Evolutionary conservation across 192 early-diverging fungal genomes (phyloP), one percentile per base, ranked within the genome.

Genomic region (Polychytrium aggregatum): DNA sequence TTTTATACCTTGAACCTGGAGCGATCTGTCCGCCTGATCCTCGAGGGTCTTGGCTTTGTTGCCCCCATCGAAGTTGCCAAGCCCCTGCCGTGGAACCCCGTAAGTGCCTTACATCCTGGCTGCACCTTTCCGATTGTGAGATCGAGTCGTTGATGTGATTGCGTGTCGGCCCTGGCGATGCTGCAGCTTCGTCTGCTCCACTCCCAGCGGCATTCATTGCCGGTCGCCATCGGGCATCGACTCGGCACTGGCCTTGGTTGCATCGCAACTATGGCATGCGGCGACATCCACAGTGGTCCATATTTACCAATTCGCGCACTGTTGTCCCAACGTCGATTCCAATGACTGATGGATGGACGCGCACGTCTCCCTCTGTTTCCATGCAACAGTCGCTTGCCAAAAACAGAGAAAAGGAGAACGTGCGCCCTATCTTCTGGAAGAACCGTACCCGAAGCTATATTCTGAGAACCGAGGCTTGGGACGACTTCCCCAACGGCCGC

Each of bases 401-500:
- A 57, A 92, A 92, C 67, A 62, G 75, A 70, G 80, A 86, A 26
- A 85, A 86, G 58, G 95, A 98, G 68, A 91, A 82, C 50, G 95
- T 98, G 38, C 87, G 95, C 22, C 95, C 95, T 20, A 98, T 98
- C 58, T 97, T 97, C 52, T 98, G 95, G 95, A 82, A 84, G 64
- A 97, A 98, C 77, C 82, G 91, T 35, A 80, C 85, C 31, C 79
- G 83, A 55, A 86, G 82, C 64, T 96, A 98, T 76, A 84, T 96
- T 55, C 55, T 73, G 13, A 76, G 85, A 25, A 97, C 93, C 2
- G 89, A 88, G 60, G 63, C 76, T 40, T 97, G 94, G 94, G 92
- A 97, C 60, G 92, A 95, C 57, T 97, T 91, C 58, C 94, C 91
- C 38, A 97, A 97, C 65, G 94, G 94, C 16, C 83, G 94, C 48